phyloP scores from a whole-genome alignment of 805 yeast genomes.

The Lachancea sp. region DNA sequence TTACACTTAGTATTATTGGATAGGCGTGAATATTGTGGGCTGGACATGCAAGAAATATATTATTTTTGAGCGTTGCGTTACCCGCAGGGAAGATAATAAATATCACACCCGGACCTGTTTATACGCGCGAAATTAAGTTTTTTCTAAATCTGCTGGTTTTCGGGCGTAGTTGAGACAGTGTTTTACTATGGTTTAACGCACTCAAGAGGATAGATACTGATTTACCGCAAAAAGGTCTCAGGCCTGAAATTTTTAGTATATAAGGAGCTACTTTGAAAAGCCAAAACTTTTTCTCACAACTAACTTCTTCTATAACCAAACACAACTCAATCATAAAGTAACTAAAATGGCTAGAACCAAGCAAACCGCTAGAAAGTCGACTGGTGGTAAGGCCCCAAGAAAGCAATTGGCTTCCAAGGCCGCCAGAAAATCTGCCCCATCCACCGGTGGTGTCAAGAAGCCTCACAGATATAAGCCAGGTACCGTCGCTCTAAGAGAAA shows the following conservation, averaged over 20 bases:
- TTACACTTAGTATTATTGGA: neutral
- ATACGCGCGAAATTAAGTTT: constrained; percentile 1
- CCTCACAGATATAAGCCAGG: constrained; percentile 98
- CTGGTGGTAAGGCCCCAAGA: constrained; percentile 97
- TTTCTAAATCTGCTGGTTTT: neutral
- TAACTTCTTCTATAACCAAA: neutral
- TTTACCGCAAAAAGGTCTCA: constrained; percentile 2
- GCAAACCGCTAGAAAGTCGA: constrained; percentile 91
- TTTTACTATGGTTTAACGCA: constrained; percentile 1
- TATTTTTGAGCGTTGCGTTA: neutral
- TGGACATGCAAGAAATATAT: neutral
- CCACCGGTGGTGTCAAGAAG: constrained; percentile 88
- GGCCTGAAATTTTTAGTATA: neutral
- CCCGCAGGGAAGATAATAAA: neutral
- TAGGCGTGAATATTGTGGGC: constrained; percentile 4
- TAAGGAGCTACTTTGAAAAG: neutral
- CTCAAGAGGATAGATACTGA: neutral
- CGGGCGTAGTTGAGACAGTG: constrained; percentile 1
- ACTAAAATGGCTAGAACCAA: constrained; percentile 82
- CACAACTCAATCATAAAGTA: neutral
- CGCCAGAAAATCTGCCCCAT: constrained; percentile 90
- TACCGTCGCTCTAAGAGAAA: constrained; percentile 93
- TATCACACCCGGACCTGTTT: neutral
- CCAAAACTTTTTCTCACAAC: neutral
- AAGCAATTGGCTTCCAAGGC: constrained; percentile 88